phyloP scores from a whole-genome alignment of 371 early-diverging fungal genomes.

The Saksenaea oblongispora region DNA sequence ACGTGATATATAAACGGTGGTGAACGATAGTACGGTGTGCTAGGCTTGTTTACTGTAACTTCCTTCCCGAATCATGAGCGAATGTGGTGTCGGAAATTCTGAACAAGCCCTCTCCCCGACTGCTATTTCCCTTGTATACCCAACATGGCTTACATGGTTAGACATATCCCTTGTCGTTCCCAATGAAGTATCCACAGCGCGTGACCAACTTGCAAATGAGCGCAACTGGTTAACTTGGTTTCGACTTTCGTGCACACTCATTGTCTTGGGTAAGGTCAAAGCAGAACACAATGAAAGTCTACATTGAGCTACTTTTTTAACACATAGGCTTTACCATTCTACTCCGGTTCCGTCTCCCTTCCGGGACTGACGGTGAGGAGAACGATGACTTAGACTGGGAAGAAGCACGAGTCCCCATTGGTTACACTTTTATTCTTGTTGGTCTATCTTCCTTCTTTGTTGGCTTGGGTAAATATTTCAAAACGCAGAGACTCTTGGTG shows the following conservation, averaged over 20 bases:
- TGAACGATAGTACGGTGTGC: neutral
- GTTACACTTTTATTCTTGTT: slow-evolving; percentile 35
- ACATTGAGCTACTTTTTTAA: neutral
- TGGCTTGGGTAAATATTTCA: slow-evolving; percentile 43
- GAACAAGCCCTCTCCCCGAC: neutral
- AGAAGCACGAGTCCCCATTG: slow-evolving; percentile 23
- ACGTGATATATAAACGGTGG: neutral
- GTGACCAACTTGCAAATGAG: slow-evolving; percentile 45
- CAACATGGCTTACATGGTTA: neutral
- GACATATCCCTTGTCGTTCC: slow-evolving; percentile 29
- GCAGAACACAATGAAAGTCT: neutral
- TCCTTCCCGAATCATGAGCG: neutral
- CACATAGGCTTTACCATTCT: slow-evolving; percentile 38
- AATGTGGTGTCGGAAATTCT: neutral
- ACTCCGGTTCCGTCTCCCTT: slow-evolving; percentile 41
- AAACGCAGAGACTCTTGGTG: slow-evolving; percentile 28
- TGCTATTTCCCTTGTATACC: neutral
- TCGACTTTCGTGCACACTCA: slow-evolving; percentile 38
- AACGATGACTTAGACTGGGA: neutral
- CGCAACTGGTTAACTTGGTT: slow-evolving; percentile 49
- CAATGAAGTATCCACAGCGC: slow-evolving; percentile 32
- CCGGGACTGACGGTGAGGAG: neutral
- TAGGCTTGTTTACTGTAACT: neutral
- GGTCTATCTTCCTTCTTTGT: slow-evolving; percentile 31
- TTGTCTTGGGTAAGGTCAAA: slow-evolving; percentile 36